Evolutionary conservation across 768 basidiomycete genomes (phyloP), one percentile per base, ranked within the genome.

Genomic region (Trametes villosa): DNA sequence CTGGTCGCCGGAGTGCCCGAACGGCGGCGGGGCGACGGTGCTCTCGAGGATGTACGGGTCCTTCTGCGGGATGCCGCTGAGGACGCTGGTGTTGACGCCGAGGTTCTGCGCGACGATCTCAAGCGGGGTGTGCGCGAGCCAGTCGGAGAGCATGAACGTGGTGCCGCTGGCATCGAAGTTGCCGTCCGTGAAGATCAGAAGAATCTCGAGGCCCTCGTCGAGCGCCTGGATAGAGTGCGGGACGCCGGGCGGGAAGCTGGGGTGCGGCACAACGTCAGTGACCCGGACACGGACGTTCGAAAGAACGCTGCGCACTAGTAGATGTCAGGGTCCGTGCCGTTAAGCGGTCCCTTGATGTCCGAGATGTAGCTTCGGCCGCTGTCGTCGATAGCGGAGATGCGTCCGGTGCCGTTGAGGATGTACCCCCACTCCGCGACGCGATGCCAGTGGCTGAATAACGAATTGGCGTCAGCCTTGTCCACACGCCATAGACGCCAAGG

Each of bases 131-230:
- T 63, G 69, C 29, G 65, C 67, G 60, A 70, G 67, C 69, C 69
- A 70, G 59, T 70, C 69, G 1, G 69, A 68, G n/a, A 70, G 62
- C 69, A 68, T 70, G 62, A 70, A 70, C 20, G 69, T 70, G n/a
- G 69, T 70, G 44, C 69, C 69, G 15, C 55, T 44, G n/a, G 65
- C 67, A 49, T 70, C 69, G 62, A 70, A 70, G 69, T 70, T 66
- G 56, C 69, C 69, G 58, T 70, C 67, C 3, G 69, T 64, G 65
- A 70, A 70, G 57, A 70, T 65, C 29, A 70, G 65, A 13, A 70
- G 65, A 52, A 70, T 60, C 55, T 70, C 69, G 29, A 68, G 63
- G 17, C 66, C 68, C n/a, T 67, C 55, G 34, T 62, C 69, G 20
- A 70, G 66, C 27, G 68, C 67, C 48, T 69, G 69, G 31, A 70